These are phyloP conservation scores for Mucor circinelloides DNA, from an alignment of 371 early-diverging fungal genomes.

Conservation along the genomic window DNA sequence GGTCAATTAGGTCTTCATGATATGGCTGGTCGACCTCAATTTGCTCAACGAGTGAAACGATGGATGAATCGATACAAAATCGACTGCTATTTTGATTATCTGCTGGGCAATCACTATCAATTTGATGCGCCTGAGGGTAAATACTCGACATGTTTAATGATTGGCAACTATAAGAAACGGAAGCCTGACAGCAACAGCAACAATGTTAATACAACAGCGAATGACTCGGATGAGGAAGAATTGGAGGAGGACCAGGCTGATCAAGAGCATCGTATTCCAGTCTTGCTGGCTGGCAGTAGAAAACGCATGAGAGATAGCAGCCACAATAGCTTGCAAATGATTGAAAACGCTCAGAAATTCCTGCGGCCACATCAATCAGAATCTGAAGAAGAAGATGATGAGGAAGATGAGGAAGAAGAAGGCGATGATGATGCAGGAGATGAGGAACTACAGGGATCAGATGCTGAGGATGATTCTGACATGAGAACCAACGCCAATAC, in stretches of 20 bases:
- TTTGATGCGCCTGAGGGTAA: conserved; percentile 37
- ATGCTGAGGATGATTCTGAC: not conserved
- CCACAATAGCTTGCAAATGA: conserved; percentile 18
- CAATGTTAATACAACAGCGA: not conserved
- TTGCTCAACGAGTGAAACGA: conserved; percentile 52
- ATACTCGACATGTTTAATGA: conserved; percentile 43
- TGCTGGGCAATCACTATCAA: conserved; percentile 44
- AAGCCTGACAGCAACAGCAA: conserved; percentile 12
- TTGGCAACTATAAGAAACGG: conserved; percentile 51
- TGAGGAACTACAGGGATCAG: not conserved
- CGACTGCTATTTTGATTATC: conserved; percentile 54
- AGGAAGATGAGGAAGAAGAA: conserved; percentile 5
- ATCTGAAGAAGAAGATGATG: conserved; percentile 8
- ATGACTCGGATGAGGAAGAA: conserved; percentile 10
- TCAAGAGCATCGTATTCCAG: conserved; percentile 9
- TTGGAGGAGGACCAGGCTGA: conserved; percentile 1
- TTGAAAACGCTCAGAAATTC: conserved; percentile 17
- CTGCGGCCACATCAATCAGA: conserved; percentile 3
- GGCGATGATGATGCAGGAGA: conserved; percentile 3
- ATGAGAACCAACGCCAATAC: not conserved
- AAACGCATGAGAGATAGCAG: conserved; percentile 26
- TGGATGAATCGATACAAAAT: conserved; percentile 57
- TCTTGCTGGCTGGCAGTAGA: conserved; percentile 26
- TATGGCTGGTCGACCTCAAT: conserved; percentile 50
- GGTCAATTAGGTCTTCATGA: conserved; percentile 48